Base-by-base conservation (phyloP, 2,329 filamentous ascomycete species). In the Pseudocercospora pini-densiflorae region DNA sequence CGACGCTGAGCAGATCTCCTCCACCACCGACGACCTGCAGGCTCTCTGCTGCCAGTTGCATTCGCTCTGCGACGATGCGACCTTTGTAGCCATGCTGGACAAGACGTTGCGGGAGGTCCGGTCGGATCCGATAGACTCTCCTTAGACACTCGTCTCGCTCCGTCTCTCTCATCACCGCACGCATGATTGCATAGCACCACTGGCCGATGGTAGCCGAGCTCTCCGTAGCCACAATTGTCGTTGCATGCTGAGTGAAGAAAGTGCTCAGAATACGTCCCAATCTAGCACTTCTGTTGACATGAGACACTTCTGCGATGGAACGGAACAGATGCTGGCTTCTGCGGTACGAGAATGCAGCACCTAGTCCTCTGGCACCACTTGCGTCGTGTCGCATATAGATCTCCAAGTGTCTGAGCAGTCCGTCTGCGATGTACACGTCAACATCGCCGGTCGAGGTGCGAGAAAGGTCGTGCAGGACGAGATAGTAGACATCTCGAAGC, bases 181-280 rank as follows among this genome's bases (percentile, higher is more conserved):
- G 65, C 14, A 67, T 36, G 27, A 67, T 31, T 23, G 65, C 65
- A 43, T 67, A 63, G 61, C 65, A 67, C 65, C 65, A 67, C 31
- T 67, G 65, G 4, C 61, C 61, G 31, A 67, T 61, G n/a, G 65
- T 67, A 9, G 65, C 65, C 2, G 61, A 63, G 10, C 57, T 61
- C 19, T 67, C 65, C 5, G 57, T 47, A 16, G 57, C 57, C 7
- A 63, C 65, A 21, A 67, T 67, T 5, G 54, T 62, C 12, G 65
- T 58, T 24, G 57, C 65, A 45, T 67, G 51, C 49, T 62, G 65
- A 8, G 64, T 23, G 51, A 67, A 67, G 57, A 67, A 67, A 29
- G 21, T 61, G 61, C 62, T 40, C 10, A 67, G 40, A 8, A 67
- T 40, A n/a, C 59, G 55, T 10, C 65, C 65, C 9, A 67, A 53